Percentiles rank a stretch among this genome's conserved stretches.
These are phyloP conservation scores for Fusarium sp. DNA, from an alignment of 2,329 filamentous ascomycete species.

Conservation along the genomic window DNA sequence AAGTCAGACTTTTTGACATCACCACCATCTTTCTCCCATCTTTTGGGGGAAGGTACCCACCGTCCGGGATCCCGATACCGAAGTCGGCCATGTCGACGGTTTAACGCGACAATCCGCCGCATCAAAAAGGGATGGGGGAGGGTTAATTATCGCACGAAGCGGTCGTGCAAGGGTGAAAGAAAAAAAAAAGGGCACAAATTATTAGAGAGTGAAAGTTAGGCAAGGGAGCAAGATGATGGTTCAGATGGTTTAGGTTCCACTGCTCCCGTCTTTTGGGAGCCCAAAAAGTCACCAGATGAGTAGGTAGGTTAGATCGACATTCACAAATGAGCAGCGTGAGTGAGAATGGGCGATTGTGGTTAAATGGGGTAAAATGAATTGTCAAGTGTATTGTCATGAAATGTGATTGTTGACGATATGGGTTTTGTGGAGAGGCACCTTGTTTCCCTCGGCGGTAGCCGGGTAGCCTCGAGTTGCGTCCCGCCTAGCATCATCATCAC, in stretches of 20 bases:
- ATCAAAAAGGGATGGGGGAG: constrained; percentile 28
- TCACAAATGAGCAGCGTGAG: neutral
- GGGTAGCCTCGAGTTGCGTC: constrained; percentile 37
- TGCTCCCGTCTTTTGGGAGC: constrained; percentile 8
- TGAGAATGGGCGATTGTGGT: neutral
- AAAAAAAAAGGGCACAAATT: neutral
- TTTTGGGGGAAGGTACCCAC: constrained; percentile 41
- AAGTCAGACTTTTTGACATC: constrained; percentile 42
- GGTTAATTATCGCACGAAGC: neutral
- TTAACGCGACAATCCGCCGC: constrained; percentile 16
- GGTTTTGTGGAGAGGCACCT: constrained; percentile 33
- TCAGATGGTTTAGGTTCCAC: constrained; percentile 27
- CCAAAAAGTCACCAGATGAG: constrained; percentile 3
- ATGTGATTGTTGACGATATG: constrained; percentile 13
- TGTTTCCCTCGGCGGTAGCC: constrained; percentile 41
- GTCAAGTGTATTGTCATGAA: neutral
- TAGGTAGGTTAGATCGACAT: neutral
- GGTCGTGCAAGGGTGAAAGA: neutral
- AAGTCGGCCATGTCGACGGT: constrained; percentile 51
- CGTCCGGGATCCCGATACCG: constrained; percentile 51
- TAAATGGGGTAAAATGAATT: neutral
- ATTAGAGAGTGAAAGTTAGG: constrained; percentile 26
- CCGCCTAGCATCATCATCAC: constrained; percentile 18
- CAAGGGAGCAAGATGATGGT: constrained; percentile 23
- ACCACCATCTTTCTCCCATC: neutral